Percentiles rank a stretch among this genome's conserved stretches.
Evolutionary conservation across 768 basidiomycete genomes (phyloP).

Genomic region (Boletus tylopilopsis): DNA sequence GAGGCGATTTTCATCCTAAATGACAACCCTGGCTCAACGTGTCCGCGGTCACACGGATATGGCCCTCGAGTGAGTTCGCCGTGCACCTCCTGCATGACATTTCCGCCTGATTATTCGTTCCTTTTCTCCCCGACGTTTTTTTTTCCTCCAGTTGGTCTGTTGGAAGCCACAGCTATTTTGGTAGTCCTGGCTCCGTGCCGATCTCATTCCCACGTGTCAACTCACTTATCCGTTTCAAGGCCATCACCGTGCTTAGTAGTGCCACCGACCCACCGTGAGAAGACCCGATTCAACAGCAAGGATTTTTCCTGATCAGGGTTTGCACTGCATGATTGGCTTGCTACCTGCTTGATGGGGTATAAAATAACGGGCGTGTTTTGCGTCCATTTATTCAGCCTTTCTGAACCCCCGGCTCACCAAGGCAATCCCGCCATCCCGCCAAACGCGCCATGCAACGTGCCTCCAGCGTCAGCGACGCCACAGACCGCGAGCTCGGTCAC

Average conservation of each 20-base stretch:
- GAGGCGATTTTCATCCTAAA: background rate
- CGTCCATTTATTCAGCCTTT: background rate
- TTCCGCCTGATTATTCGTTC: background rate
- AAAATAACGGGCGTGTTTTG: slow-evolving; percentile 11
- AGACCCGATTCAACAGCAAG: background rate
- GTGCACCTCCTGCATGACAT: background rate
- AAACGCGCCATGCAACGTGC: slow-evolving; percentile 11
- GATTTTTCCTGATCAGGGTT: slow-evolving; percentile 1
- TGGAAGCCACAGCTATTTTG: slow-evolving; percentile 11
- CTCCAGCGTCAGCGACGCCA: no score
- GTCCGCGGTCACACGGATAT: background rate
- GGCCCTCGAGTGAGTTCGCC: background rate
- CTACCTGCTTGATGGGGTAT: slow-evolving; percentile 10
- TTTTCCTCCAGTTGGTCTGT: background rate
- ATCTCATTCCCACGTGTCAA: background rate
- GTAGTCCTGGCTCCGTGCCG: slow-evolving; percentile 6
- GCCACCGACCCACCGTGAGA: slow-evolving; percentile 3
- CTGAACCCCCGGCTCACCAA: slow-evolving; percentile 1
- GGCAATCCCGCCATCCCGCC: no score
- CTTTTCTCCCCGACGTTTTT: background rate
- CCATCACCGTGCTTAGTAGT: slow-evolving; percentile 23
- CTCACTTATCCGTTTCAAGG: background rate
- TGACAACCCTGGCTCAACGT: slow-evolving; percentile 8
- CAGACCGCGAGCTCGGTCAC: slow-evolving; percentile 14
- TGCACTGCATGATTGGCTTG: no score